These are phyloP conservation scores for Psilocybe mexicana DNA, from an alignment of 1,284 basidiomycete genomes.

Conservation along the genomic window DNA sequence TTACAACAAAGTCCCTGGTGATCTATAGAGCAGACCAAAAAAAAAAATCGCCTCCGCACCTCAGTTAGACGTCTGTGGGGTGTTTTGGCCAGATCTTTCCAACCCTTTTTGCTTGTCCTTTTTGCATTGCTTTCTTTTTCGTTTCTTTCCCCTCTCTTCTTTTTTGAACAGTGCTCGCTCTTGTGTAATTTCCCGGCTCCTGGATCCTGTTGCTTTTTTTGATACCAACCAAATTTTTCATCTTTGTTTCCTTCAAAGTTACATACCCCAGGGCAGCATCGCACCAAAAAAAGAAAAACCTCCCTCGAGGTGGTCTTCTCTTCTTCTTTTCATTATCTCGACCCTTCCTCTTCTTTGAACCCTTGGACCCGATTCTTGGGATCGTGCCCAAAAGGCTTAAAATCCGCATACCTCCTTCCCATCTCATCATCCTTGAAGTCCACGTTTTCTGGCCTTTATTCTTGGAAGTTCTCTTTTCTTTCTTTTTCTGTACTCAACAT, in stretches of 20 bases:
- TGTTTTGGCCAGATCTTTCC: not conserved
- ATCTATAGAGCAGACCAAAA: constrained; percentile 40
- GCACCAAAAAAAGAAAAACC: not conserved
- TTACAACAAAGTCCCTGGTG: constrained; percentile 61
- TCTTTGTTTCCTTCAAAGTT: constrained; percentile 1
- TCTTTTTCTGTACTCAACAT: not conserved
- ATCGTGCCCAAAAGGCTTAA: not conserved
- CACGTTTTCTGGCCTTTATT: not conserved
- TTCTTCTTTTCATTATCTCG: not conserved
- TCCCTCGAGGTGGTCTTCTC: not conserved
- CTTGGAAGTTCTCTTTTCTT: not conserved
- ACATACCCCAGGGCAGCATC: constrained; percentile 12
- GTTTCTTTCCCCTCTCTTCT: not conserved
- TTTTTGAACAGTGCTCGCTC: constrained; percentile 4
- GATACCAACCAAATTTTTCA: not conserved
- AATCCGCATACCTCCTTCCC: not conserved
- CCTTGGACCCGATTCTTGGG: not conserved
- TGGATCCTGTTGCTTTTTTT: constrained; percentile 3
- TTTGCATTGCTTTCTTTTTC: not conserved
- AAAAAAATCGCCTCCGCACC: constrained; percentile 9
- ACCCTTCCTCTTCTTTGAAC: not conserved
- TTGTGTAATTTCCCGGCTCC: not conserved
- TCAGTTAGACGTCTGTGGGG: not conserved
- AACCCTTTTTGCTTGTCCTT: not conserved
- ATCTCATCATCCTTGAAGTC: no score